phyloP scores from a whole-genome alignment of 257 asterid genomes.

The Agastache rugosa region DNA sequence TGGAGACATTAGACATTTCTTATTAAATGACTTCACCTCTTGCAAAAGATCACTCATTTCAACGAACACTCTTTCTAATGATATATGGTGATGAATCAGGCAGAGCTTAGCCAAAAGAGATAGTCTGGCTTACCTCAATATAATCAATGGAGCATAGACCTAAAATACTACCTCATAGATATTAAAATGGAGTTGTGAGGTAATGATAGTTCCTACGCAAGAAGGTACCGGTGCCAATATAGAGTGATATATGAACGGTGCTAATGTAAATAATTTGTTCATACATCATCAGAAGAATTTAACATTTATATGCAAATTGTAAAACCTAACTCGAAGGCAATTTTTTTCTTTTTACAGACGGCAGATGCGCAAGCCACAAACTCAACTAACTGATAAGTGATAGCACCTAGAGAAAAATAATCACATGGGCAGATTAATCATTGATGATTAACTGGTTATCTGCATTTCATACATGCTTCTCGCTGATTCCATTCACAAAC shows the following conservation, averaged over 20 bases:
- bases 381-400: background rate
- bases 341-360: background rate
- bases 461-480: background rate
- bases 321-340: background rate
- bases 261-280: background rate
- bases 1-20: background rate
- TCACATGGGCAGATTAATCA: background rate
- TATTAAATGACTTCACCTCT: conserved; percentile 1
- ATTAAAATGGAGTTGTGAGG: conserved; percentile 7
- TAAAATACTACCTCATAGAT: conserved; percentile 1
- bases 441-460: background rate
- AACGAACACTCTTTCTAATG: background rate
- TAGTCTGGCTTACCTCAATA: background rate
- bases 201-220: background rate
- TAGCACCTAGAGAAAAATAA: conserved; percentile 1
- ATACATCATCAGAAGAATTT: background rate
- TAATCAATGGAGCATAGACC: background rate
- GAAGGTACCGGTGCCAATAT: background rate
- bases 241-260: background rate
- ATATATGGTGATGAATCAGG: background rate
- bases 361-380: background rate
- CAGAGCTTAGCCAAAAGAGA: background rate
- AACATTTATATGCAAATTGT: background rate
- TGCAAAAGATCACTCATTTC: background rate
- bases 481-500: background rate